Percentiles rank a stretch among this genome's conserved stretches.
phyloP scores from a whole-genome alignment of 2,329 filamentous ascomycete genomes.

The Phialocephala sp. region DNA sequence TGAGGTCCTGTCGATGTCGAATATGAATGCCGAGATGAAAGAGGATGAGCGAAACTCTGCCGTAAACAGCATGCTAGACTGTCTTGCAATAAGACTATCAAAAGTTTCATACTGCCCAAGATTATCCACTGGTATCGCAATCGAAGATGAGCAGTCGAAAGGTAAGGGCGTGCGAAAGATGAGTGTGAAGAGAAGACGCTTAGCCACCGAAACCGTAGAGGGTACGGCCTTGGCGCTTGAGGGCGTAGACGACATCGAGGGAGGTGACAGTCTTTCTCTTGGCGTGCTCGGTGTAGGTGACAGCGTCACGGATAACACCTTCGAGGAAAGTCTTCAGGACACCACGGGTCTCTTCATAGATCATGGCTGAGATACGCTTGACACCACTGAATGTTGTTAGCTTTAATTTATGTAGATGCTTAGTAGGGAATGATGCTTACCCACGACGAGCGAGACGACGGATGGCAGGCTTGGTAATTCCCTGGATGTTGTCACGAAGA shows the following conservation, averaged over 20 bases:
- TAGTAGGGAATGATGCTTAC: neutral
- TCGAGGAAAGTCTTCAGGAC: slow-evolving; percentile 86
- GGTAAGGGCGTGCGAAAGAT: slow-evolving; percentile 30
- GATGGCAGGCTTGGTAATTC: slow-evolving; percentile 98
- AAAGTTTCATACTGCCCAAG: slow-evolving; percentile 41
- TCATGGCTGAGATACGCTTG: slow-evolving; percentile 47
- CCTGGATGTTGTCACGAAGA: slow-evolving; percentile 99
- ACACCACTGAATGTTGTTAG: slow-evolving; percentile 18
- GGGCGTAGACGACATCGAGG: slow-evolving; percentile 68
- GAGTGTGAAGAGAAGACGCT: slow-evolving; percentile 55
- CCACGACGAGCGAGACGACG: slow-evolving; percentile 98
- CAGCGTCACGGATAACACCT: slow-evolving; percentile 74
- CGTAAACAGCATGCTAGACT: slow-evolving; percentile 47
- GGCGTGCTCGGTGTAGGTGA: slow-evolving; percentile 83
- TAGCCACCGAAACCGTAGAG: slow-evolving; percentile 75
- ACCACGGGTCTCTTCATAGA: slow-evolving; percentile 83
- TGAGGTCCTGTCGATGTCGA: slow-evolving; percentile 33
- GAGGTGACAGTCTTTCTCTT: slow-evolving; percentile 62
- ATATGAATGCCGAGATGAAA: slow-evolving; percentile 24
- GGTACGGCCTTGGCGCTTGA: slow-evolving; percentile 70
- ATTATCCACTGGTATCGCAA: slow-evolving; percentile 22
- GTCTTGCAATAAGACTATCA: slow-evolving; percentile 44
- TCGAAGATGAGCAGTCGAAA: slow-evolving; percentile 35
- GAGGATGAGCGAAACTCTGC: slow-evolving; percentile 42
- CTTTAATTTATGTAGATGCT: neutral